Evolutionary conservation across 495 filamentous ascomycete genomes (phyloP).

Genomic region (Tuber magnatum): DNA sequence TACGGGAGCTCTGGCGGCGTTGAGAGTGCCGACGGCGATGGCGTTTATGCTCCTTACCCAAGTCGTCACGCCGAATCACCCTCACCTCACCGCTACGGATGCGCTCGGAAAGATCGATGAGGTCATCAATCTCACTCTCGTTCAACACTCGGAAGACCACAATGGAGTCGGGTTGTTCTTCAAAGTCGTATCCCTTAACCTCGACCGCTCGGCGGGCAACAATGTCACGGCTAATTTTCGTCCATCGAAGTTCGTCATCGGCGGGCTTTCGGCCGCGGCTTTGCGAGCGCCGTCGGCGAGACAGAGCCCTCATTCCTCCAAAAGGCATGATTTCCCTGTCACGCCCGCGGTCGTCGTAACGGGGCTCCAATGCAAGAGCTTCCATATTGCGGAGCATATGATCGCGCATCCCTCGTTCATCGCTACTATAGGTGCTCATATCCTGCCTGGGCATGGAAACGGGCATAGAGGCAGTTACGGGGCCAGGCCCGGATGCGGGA

Average conservation of each 20-base stretch:
- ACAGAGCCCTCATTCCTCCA: conserved; percentile 12
- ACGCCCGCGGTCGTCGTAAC: conserved; percentile 24
- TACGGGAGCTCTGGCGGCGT: conserved; percentile 9
- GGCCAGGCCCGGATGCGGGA: not conserved
- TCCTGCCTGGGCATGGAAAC: conserved; percentile 18
- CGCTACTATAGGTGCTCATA: conserved; percentile 5
- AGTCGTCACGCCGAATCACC: conserved; percentile 34
- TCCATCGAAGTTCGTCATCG: conserved; percentile 36
- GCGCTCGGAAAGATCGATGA: conserved; percentile 34
- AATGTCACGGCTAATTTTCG: conserved; percentile 40
- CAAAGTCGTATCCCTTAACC: conserved; percentile 34
- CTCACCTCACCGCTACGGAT: conserved; percentile 34
- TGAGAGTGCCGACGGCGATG: conserved; percentile 23
- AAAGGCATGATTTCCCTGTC: conserved; percentile 17
- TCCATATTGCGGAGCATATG: conserved; percentile 19
- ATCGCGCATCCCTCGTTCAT: conserved; percentile 17
- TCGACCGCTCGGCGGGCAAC: conserved; percentile 37
- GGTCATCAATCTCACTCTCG: conserved; percentile 34
- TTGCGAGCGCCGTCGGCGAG: conserved; percentile 24
- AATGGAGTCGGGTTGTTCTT: conserved; percentile 36
- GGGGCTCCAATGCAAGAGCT: conserved; percentile 18
- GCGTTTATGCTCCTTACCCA: conserved; percentile 21
- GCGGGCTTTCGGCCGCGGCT: conserved; percentile 16
- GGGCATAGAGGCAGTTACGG: not conserved
- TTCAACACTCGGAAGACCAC: conserved; percentile 37